Percentiles rank a stretch among this genome's conserved stretches.
Conservation (phyloP, 2,329 filamentous ascomycete species). For the Kalmusia sp. region DNA sequence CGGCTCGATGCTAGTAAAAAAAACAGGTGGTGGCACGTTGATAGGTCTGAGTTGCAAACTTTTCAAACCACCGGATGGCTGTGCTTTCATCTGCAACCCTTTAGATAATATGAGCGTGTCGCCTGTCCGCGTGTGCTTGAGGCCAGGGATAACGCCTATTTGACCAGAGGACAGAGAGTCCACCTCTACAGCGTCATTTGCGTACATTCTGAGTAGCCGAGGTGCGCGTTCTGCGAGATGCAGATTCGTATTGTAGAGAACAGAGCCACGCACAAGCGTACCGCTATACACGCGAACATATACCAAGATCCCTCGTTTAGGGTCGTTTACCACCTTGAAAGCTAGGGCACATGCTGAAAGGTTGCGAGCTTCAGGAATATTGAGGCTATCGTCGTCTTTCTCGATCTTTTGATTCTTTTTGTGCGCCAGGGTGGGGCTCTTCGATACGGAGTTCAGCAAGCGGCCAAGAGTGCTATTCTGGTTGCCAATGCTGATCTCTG, state of each 20-base stretch:
- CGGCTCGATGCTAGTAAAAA: conserved; percentile 92
- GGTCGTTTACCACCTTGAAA: conserved; percentile 94
- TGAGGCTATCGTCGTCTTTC: conserved; percentile 14
- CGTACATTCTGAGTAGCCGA: conserved; percentile 87
- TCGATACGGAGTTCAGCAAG: conserved; percentile 48
- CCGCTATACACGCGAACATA: conserved; percentile 94
- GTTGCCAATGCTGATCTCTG: conserved; percentile 73
- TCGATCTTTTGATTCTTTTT: conserved; percentile 23
- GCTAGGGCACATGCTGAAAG: conserved; percentile 74
- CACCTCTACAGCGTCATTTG: conserved; percentile 84
- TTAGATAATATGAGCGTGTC: conserved; percentile 85
- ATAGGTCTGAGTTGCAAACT: conserved; percentile 86
- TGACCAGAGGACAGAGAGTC: conserved; percentile 82
- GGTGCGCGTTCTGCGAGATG: conserved; percentile 80
- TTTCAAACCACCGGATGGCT: conserved; percentile 72
- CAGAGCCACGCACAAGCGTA: conserved; percentile 73
- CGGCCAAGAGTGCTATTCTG: conserved; percentile 61
- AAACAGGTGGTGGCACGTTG: conserved; percentile 88
- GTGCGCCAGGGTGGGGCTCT: conserved; percentile 15
- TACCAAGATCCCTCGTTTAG: conserved; percentile 83
- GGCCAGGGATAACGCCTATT: conserved; percentile 89
- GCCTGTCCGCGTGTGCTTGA: conserved; percentile 91
- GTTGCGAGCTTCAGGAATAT: conserved; percentile 58
- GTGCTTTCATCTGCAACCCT: conserved; percentile 65
- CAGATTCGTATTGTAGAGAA: conserved; percentile 87